Evolutionary conservation across 2,329 filamentous ascomycete genomes (phyloP).

Genomic region (Calonectria hongkongensis): DNA sequence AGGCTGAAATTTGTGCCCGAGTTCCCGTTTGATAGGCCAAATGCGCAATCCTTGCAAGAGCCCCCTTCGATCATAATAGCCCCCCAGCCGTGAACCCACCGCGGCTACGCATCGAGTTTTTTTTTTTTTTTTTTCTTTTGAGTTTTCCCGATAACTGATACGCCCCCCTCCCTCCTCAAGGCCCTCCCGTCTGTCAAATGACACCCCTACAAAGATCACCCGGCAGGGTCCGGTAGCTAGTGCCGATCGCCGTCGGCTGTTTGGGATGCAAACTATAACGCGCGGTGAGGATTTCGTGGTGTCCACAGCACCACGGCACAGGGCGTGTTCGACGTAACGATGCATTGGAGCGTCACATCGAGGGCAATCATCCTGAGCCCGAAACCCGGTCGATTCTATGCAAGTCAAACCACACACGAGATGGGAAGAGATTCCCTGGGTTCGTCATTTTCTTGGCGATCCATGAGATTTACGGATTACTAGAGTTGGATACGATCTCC

Average conservation of each 20-base stretch:
- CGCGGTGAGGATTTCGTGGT: constrained; percentile 4
- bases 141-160: constrained; percentile 23
- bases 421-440: not conserved
- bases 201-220: constrained; percentile 27
- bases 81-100: constrained; percentile 7
- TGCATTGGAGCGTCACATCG: constrained; percentile 13
- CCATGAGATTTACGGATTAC: constrained; percentile 19
- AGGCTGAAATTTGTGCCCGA: constrained; percentile 23
- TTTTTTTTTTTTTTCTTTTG: not conserved
- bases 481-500: constrained; percentile 18
- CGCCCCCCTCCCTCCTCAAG: constrained; percentile 5
- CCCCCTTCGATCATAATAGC: not conserved
- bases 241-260: constrained; percentile 23
- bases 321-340: constrained; percentile 8
- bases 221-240: constrained; percentile 27
- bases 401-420: constrained; percentile 5
- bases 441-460: constrained; percentile 23
- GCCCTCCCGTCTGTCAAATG: constrained; percentile 21
- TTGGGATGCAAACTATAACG: constrained; percentile 25
- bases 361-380: constrained; percentile 10
- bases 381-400: constrained; percentile 1
- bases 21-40: constrained; percentile 14
- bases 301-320: not conserved
- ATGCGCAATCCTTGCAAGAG: constrained; percentile 5
- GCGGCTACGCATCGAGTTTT: not conserved